Base-by-base conservation (phyloP, 352 stramenopile species). In the Phytophthora cactorum region DNA sequence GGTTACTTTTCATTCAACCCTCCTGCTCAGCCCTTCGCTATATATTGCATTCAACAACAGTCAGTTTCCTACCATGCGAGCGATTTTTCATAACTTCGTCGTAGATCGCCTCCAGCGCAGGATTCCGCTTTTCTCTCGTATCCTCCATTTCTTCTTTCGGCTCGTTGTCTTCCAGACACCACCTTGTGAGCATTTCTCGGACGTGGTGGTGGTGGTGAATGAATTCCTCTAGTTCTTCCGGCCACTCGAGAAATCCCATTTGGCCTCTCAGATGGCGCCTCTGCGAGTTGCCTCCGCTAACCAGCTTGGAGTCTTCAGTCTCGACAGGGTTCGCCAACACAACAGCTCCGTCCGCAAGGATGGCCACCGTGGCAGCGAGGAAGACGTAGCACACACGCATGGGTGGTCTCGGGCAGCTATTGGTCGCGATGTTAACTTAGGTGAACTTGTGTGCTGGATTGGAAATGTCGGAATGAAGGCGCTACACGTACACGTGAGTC, bases 131-230 rank as follows among this genome's bases (percentile, higher is more conserved):
- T 3, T 36, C 22, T 38, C 56, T 28, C 15, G 2, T 17, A 8
- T 60, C 36, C 44, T 66, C 15, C 47, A 60, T 45, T 15, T 2
- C 31, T 0, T 59, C 47, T 47, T 50, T 28, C 14, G 44, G 36
- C 27, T 66, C 51, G 31, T 61, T 44, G 31, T 55, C 63, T 56
- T 70, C 56, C 22, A 66, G 28, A 22, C 63, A 70, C 55, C 55
- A 66, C n/a, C 8, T 31, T 17, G 45, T 58, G 4, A 70, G 46
- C 2, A 61, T 52, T 52, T 70, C 56, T 52, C 56, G 31, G 17
- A 70, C 44, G 15, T 50, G 47, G 41, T 59, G 38, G 56, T 70
- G 55, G 36, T 66, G n/a, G 10, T 70, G 38, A 15, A 61, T 47
- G 5, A 51, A 64, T 6, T 65, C 49, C 53, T 68, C 61, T 11